Percentiles rank a stretch among this genome's conserved stretches.
Conservation (phyloP, 108 stramenopile genomes). For the Heterococcus sp. region DNA sequence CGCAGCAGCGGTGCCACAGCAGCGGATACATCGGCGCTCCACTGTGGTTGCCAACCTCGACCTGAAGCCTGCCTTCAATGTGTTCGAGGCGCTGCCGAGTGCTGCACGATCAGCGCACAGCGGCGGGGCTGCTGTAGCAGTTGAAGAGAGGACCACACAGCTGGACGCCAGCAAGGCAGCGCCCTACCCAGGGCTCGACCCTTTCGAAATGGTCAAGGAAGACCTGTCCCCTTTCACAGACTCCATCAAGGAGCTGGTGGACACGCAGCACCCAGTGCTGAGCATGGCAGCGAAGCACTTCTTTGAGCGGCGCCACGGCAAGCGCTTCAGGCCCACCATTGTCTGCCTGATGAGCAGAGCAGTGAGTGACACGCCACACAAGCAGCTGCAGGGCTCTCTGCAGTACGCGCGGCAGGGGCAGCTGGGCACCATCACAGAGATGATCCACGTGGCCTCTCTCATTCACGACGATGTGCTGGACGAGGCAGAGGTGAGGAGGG, state of each 20-base stretch:
- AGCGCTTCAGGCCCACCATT: slow-evolving; percentile 91
- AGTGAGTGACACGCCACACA: slow-evolving; percentile 48
- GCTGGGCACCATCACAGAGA: slow-evolving; percentile 93
- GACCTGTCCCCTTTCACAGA: slow-evolving; percentile 89
- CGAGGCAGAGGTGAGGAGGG: slow-evolving; percentile 90
- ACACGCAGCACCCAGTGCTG: slow-evolving; percentile 91
- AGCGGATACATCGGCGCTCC: slow-evolving; percentile 5
- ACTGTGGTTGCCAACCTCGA: slow-evolving; percentile 30
- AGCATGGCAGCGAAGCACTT: slow-evolving; percentile 95
- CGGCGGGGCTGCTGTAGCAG: background rate
- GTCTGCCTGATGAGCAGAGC: slow-evolving; percentile 82
- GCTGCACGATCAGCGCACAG: too few relatives aligned
- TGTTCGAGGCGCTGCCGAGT: slow-evolving; percentile 34
- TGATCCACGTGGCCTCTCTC: slow-evolving; percentile 94
- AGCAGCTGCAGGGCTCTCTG: background rate
- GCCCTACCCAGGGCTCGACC: slow-evolving; percentile 43
- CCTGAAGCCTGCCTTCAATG: slow-evolving; percentile 36
- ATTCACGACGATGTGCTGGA: slow-evolving; percentile 97
- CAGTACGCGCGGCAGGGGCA: slow-evolving; percentile 41
- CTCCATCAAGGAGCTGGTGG: slow-evolving; percentile 90
- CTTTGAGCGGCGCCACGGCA: slow-evolving; percentile 93
- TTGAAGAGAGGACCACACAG: slow-evolving; percentile 5
- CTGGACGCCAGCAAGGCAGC: slow-evolving; percentile 11
- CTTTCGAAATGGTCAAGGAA: slow-evolving; percentile 53
- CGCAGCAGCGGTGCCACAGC: background rate